phyloP scores from a whole-genome alignment of 2,329 filamentous ascomycete species.

The Calonectria montana region DNA sequence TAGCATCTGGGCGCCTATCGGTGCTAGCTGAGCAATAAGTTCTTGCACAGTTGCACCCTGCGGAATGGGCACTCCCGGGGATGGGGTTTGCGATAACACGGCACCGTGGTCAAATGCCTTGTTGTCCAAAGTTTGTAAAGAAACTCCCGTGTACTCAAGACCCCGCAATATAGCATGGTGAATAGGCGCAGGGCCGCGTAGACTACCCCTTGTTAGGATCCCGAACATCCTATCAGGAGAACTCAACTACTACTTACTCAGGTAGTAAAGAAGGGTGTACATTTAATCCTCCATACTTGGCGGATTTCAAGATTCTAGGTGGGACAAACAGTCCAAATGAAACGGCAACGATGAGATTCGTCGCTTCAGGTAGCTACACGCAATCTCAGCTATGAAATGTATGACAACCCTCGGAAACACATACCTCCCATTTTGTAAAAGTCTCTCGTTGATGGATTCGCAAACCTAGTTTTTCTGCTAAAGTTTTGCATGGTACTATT shows the following conservation, averaged over 20 bases:
- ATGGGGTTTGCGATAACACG: slow-evolving; percentile 77
- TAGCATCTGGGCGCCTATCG: slow-evolving; percentile 77
- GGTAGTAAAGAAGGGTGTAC: slow-evolving; percentile 93
- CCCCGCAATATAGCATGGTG: slow-evolving; percentile 82
- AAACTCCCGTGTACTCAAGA: slow-evolving; percentile 75
- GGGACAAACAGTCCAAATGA: slow-evolving; percentile 95
- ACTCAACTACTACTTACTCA: slow-evolving; percentile 63
- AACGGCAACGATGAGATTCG: slow-evolving; percentile 88
- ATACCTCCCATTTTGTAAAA: slow-evolving; percentile 83
- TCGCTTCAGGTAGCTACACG: slow-evolving; percentile 65
- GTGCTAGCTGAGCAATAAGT: slow-evolving; percentile 63
- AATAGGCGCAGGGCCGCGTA: slow-evolving; percentile 87
- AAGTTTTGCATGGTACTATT: slow-evolving; percentile 77
- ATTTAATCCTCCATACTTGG: slow-evolving; percentile 89
- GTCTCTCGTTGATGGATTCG: slow-evolving; percentile 81
- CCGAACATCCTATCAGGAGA: not conserved
- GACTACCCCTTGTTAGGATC: slow-evolving; percentile 57
- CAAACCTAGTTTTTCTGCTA: slow-evolving; percentile 73
- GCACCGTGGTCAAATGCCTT: slow-evolving; percentile 81
- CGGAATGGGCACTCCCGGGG: slow-evolving; percentile 66
- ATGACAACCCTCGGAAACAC: slow-evolving; percentile 35
- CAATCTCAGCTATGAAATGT: slow-evolving; percentile 13
- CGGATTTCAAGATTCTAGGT: slow-evolving; percentile 73
- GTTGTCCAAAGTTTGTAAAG: slow-evolving; percentile 87
- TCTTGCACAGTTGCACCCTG: slow-evolving; percentile 55